Percentiles rank a stretch among this genome's conserved stretches.
Conservation (phyloP, 257 asterid genomes). For the Gentiana macrophylla region DNA sequence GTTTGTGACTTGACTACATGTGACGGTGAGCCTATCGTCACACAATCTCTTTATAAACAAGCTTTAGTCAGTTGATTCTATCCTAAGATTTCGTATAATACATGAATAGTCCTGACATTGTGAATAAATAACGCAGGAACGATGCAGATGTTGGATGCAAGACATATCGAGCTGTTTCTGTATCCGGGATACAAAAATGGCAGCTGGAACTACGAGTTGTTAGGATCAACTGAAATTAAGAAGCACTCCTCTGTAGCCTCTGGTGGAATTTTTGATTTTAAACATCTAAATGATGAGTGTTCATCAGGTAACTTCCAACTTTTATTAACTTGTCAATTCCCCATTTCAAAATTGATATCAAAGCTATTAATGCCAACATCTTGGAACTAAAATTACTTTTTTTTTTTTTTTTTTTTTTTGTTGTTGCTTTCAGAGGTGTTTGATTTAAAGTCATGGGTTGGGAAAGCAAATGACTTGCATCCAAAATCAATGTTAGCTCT, state of each 20-base stretch:
- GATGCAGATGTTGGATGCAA: slow-evolving; percentile 89
- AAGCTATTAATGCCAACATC: no score
- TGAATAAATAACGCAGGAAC: slow-evolving; percentile 51
- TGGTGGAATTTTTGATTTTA: slow-evolving; percentile 71
- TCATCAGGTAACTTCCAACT: slow-evolving; percentile 42
- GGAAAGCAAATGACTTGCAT: slow-evolving; percentile 68
- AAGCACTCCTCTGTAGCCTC: slow-evolving; percentile 60
- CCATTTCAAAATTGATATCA: no score
- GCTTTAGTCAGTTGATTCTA: no score
- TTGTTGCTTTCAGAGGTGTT: slow-evolving; percentile 41
- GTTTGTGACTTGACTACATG: slow-evolving; percentile 87
- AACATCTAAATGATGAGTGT: slow-evolving; percentile 59
- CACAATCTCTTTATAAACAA: no score
- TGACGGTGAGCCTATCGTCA: slow-evolving; percentile 52
- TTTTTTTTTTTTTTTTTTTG: neutral
- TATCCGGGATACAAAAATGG: slow-evolving; percentile 54
- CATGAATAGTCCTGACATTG: neutral
- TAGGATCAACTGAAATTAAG: slow-evolving; percentile 51
- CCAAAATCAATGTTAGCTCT: slow-evolving; percentile 71
- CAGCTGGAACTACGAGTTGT: slow-evolving; percentile 59
- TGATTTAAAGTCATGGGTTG: slow-evolving; percentile 73
- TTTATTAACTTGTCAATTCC: no score
- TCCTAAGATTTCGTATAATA: no score
- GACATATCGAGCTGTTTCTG: slow-evolving; percentile 83
- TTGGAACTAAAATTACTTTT: neutral